Percentiles rank a stretch among this genome's conserved stretches.
phyloP scores from a whole-genome alignment of 2,329 filamentous ascomycete genomes.

The Penicillium oxalicum region DNA sequence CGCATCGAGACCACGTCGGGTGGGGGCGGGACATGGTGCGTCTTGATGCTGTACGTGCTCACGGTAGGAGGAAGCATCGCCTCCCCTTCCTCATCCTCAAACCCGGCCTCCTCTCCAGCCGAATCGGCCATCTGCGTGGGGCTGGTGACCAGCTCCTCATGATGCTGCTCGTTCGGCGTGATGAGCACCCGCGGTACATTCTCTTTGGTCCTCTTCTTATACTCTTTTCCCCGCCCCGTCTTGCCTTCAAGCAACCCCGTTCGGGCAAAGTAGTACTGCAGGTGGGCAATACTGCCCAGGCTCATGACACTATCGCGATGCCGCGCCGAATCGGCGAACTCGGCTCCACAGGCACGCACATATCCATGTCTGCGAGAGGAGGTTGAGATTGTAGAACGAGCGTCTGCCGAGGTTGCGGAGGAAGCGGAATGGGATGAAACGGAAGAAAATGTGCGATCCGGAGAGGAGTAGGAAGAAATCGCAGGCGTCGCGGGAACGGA shows the following conservation, averaged over 20 bases:
- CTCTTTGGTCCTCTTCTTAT: constrained; percentile 47
- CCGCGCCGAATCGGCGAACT: constrained; percentile 84
- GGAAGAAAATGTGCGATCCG: constrained; percentile 42
- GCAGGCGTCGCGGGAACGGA: constrained; percentile 39
- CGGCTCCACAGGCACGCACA: constrained; percentile 77
- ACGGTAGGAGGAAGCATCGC: constrained; percentile 93
- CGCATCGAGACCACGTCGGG: constrained; percentile 78
- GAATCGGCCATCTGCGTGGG: constrained; percentile 42
- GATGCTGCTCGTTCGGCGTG: constrained; percentile 35
- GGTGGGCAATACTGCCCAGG: constrained; percentile 88
- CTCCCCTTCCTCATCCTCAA: constrained; percentile 52
- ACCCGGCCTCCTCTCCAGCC: constrained; percentile 45
- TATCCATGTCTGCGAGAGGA: constrained; percentile 65
- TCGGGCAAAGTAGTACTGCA: constrained; percentile 97
- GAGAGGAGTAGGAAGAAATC: constrained; percentile 41
- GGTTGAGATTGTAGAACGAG: constrained; percentile 38
- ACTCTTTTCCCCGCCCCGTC: constrained; percentile 74
- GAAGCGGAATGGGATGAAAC: constrained; percentile 42
- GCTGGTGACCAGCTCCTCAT: constrained; percentile 46
- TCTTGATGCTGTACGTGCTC: constrained; percentile 86
- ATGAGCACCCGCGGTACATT: constrained; percentile 39
- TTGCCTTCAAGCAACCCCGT: constrained; percentile 92
- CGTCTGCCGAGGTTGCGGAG: constrained; percentile 40
- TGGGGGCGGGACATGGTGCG: constrained; percentile 73
- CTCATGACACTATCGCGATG: constrained; percentile 94